Conservation (phyloP, 176 grass and related monocot species). For the Paspalum notatum region DNA sequence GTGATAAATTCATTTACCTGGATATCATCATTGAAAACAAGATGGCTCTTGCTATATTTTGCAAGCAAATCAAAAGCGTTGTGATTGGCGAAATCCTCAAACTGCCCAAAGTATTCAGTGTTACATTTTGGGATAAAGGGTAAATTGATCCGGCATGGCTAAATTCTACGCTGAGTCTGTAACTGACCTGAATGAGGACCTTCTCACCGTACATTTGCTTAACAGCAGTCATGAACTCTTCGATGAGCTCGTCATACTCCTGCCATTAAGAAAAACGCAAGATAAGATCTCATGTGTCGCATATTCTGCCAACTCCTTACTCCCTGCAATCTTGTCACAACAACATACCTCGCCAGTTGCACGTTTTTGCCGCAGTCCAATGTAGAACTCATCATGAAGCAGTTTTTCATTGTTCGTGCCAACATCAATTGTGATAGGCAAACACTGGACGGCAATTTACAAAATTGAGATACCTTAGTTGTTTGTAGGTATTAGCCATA, state of each 20-base stretch:
- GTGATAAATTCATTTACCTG: constrained; percentile 57
- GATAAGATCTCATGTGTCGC: constrained; percentile 30
- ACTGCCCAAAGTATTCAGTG: constrained; percentile 55
- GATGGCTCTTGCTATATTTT: constrained; percentile 96
- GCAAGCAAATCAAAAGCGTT: constrained; percentile 97
- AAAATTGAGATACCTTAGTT: constrained; percentile 20
- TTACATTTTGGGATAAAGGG: constrained; percentile 33
- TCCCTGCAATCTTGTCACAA: not conserved
- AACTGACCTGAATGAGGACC: constrained; percentile 87
- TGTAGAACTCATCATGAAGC: constrained; percentile 94
- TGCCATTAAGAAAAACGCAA: constrained; percentile 40
- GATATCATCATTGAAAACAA: constrained; percentile 99
- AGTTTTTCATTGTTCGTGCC: constrained; percentile 88
- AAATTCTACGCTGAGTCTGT: constrained; percentile 2
- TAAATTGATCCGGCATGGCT: constrained; percentile 21
- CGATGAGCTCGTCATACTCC: constrained; percentile 92
- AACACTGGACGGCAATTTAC: constrained; percentile 62
- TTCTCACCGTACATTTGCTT: constrained; percentile 97
- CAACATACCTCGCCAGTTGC: constrained; percentile 80
- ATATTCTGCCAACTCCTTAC: constrained; percentile 4
- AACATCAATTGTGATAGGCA: constrained; percentile 98
- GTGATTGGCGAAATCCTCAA: constrained; percentile 99
- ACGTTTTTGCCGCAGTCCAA: constrained; percentile 86
- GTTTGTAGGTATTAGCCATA: constrained; percentile 15
- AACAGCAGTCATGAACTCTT: constrained; percentile 93